Evolutionary conservation across 2,329 filamentous ascomycete genomes (phyloP).

Genomic region (Diplodia corticola): DNA sequence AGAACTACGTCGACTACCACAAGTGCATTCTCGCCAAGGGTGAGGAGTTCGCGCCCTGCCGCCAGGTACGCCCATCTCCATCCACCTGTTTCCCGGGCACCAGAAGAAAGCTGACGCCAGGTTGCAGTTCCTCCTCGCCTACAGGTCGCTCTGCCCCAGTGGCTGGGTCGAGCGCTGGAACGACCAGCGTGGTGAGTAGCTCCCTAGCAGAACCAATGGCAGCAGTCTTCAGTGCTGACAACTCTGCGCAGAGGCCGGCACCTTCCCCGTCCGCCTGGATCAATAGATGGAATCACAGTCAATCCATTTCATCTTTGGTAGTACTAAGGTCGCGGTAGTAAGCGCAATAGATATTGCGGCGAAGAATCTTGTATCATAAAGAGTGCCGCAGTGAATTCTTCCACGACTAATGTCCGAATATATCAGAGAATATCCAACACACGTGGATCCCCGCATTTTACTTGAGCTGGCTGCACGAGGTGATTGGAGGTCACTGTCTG

Average conservation of each 20-base stretch:
- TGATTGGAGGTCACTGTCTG: background rate
- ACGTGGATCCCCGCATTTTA: background rate
- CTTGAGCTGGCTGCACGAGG: background rate
- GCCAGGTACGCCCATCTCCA: constrained; percentile 66
- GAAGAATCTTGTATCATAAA: constrained; percentile 18
- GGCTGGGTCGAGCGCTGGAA: constrained; percentile 95
- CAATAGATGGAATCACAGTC: constrained; percentile 21
- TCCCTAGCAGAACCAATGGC: background rate
- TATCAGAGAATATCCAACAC: background rate
- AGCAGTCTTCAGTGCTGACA: background rate
- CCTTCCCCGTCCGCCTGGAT: constrained; percentile 25
- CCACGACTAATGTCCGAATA: background rate
- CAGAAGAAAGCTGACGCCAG: background rate
- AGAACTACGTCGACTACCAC: constrained; percentile 99
- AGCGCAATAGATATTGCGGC: constrained; percentile 17
- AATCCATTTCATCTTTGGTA: constrained; percentile 10
- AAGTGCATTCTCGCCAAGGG: constrained; percentile 99
- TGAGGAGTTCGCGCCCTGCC: constrained; percentile 96
- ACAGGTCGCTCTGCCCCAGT: constrained; percentile 95
- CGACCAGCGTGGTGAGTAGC: constrained; percentile 80
- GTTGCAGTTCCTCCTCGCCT: constrained; percentile 87
- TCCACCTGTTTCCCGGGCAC: background rate
- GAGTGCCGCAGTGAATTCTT: constrained; percentile 8
- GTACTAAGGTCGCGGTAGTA: constrained; percentile 6
- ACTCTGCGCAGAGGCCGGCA: constrained; percentile 24